Conservation (phyloP, 495 filamentous ascomycete genomes). For the Penicillium dipodomyicola region DNA sequence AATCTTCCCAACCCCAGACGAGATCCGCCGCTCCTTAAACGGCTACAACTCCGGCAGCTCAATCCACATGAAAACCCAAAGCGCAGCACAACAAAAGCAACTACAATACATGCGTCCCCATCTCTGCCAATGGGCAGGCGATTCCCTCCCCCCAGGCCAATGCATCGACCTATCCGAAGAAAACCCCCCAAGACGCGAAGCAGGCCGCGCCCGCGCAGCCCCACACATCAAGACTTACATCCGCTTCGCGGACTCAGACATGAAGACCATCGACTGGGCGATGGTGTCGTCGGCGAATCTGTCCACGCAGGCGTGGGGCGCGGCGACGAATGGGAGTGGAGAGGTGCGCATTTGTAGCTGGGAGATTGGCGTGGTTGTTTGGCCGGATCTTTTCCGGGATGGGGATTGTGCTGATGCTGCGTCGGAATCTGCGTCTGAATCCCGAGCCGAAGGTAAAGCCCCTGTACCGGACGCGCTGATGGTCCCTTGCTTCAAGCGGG, state of each 20-base stretch:
- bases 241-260: constrained; percentile 54
- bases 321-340: constrained; percentile 46
- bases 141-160: constrained; percentile 19
- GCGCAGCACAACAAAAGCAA: constrained; percentile 67
- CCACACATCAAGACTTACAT: constrained; percentile 93
- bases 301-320: constrained; percentile 90
- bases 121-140: constrained; percentile 68
- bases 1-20: constrained; percentile 75
- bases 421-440: background rate
- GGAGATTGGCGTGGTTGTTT: constrained; percentile 82
- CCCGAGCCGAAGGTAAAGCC: background rate
- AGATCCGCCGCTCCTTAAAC: constrained; percentile 75
- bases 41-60: constrained; percentile 76
- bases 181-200: constrained; percentile 32
- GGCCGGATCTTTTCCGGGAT: constrained; percentile 63
- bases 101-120: constrained; percentile 69
- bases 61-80: constrained; percentile 78
- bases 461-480: constrained; percentile 47
- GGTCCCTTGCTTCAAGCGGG: constrained; percentile 65
- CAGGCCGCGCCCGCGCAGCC: constrained; percentile 71
- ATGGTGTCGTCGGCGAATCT: constrained; percentile 83
- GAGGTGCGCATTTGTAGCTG: constrained; percentile 74
- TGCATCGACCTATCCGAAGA: constrained; percentile 18
- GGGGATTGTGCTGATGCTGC: constrained; percentile 14
- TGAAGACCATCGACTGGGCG: constrained; percentile 73